phyloP scores from a whole-genome alignment of 345 rosid species.

The Moricandia arvensis region DNA sequence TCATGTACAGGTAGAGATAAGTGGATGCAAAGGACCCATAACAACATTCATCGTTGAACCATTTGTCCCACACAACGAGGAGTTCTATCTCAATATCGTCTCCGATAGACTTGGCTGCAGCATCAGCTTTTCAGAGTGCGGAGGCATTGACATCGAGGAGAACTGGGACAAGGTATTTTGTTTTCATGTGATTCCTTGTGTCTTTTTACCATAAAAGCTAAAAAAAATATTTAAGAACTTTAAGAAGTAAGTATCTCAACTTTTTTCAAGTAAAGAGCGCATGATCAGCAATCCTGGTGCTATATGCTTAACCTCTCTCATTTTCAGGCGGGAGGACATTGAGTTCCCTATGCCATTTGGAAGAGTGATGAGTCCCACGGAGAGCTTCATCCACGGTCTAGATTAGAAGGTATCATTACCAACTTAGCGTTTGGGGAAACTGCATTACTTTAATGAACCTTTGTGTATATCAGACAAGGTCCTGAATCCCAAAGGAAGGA shows the following conservation, averaged over 20 bases:
- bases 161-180: constrained; percentile 84
- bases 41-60: constrained; percentile 97
- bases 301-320: background rate
- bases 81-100: constrained; percentile 86
- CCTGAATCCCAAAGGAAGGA: constrained; percentile 86
- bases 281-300: background rate
- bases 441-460: background rate
- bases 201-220: background rate
- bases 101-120: constrained; percentile 86
- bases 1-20: constrained; percentile 71
- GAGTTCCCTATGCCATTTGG: constrained; percentile 96
- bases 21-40: constrained; percentile 91
- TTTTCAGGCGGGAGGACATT: constrained; percentile 79
- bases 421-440: background rate
- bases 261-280: background rate
- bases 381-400: constrained; percentile 77
- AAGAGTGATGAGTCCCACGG: constrained; percentile 86
- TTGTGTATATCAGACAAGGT: constrained; percentile 69
- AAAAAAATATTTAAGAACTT: constrained; percentile 66
- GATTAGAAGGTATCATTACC: constrained; percentile 75
- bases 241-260: constrained; percentile 56
- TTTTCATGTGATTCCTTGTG: background rate
- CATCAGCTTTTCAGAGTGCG: constrained; percentile 93
- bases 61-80: constrained; percentile 81
- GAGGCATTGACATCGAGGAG: constrained; percentile 96